Percentiles rank a stretch among this genome's conserved stretches.
phyloP scores from a whole-genome alignment of 495 filamentous ascomycete genomes.

The Aspergillus nanangensis region DNA sequence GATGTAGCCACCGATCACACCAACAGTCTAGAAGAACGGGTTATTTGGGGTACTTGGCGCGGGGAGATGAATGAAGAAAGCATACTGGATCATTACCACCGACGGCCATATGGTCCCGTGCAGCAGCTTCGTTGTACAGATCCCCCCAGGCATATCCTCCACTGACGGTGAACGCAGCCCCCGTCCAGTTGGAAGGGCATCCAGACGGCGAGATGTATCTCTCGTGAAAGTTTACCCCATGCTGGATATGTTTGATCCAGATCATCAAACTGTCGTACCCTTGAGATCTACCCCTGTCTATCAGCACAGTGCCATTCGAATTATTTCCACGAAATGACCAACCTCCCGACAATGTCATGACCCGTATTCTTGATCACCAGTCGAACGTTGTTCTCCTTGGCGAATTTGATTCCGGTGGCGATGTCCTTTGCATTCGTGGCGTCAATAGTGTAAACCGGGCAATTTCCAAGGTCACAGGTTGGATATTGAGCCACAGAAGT shows the following conservation, averaged over 20 bases:
- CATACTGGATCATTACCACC: constrained; percentile 31
- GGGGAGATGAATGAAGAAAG: background rate
- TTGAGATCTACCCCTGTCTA: constrained; percentile 40
- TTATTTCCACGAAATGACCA: too few species aligned
- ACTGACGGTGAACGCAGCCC: constrained; percentile 29
- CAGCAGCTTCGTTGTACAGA: constrained; percentile 22
- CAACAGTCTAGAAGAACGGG: constrained; percentile 25
- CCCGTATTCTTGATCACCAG: constrained; percentile 61
- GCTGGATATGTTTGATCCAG: constrained; percentile 32
- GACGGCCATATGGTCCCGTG: constrained; percentile 24
- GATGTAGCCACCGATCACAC: constrained; percentile 33
- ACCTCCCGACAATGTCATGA: constrained; percentile 38
- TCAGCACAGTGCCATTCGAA: constrained; percentile 37
- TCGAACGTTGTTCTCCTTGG: constrained; percentile 48
- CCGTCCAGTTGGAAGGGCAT: constrained; percentile 22
- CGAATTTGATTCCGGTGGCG: constrained; percentile 38
- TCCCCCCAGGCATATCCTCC: constrained; percentile 36
- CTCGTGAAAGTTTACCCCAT: constrained; percentile 24
- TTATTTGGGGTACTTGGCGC: background rate
- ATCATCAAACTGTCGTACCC: constrained; percentile 34
- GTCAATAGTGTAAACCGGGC: constrained; percentile 26
- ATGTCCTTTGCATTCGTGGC: constrained; percentile 23
- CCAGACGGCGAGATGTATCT: constrained; percentile 11
- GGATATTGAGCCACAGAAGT: constrained; percentile 26
- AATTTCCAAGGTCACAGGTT: constrained; percentile 11